Evolutionary conservation across 306 rosid species (phyloP).

Genomic region (Hippophae rhamnoides): DNA sequence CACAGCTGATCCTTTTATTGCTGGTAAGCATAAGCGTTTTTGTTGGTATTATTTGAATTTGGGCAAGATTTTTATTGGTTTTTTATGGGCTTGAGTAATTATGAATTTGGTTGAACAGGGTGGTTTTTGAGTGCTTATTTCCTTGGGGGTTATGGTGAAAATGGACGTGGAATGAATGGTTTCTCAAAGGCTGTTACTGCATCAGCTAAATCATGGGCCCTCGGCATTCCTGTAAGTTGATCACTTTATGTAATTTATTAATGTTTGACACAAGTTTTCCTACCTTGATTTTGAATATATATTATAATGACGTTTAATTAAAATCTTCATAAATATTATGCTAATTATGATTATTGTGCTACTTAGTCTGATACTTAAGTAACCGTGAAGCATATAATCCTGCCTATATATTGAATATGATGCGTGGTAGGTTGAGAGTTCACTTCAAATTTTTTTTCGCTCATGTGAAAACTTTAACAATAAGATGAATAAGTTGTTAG

Average conservation of each 20-base stretch:
- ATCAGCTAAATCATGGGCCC: slow-evolving; percentile 76
- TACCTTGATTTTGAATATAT: too few species aligned
- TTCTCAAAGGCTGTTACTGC: slow-evolving; percentile 60
- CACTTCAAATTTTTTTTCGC: too few species aligned
- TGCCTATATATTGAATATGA: too few species aligned
- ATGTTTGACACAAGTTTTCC: background rate
- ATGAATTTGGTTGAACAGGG: slow-evolving; percentile 37
- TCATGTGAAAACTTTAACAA: too few species aligned
- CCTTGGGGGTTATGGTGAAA: slow-evolving; percentile 82
- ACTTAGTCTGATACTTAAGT: too few species aligned
- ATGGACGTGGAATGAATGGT: slow-evolving; percentile 89
- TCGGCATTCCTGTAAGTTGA: slow-evolving; percentile 78
- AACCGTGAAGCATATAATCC: too few species aligned
- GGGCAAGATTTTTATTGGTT: background rate
- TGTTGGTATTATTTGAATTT: background rate
- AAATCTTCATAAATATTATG: too few species aligned
- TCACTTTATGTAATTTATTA: background rate
- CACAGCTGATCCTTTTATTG: slow-evolving; percentile 92
- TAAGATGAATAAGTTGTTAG: too few species aligned
- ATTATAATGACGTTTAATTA: too few species aligned
- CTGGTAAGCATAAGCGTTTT: slow-evolving; percentile 41
- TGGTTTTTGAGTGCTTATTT: slow-evolving; percentile 94
- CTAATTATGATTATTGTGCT: too few species aligned
- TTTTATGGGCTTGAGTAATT: background rate
- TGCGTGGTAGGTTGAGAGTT: too few species aligned